Percentiles rank a stretch among this genome's conserved stretches.
Conservation (phyloP, 768 basidiomycete species). For the Brasilioporus rufonigricans region DNA sequence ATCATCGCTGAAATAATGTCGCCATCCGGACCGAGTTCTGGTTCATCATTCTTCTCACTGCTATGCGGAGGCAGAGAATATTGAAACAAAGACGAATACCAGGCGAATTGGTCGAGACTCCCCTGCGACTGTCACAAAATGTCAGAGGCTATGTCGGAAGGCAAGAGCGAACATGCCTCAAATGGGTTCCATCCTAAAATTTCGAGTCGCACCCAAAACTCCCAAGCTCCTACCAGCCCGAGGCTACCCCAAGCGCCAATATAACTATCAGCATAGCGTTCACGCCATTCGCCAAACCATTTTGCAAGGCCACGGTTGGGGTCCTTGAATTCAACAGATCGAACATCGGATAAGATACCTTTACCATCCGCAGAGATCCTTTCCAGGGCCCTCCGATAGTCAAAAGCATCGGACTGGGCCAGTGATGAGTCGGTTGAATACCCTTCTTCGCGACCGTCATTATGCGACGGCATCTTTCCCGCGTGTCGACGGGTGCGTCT, state of each 20-base stretch:
- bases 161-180: constrained; percentile 46
- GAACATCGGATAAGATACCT: constrained; percentile 75
- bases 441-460: constrained; percentile 60
- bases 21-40: constrained; percentile 75
- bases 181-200: constrained; percentile 86
- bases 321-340: constrained; percentile 79
- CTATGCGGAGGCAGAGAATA: constrained; percentile 59
- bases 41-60: constrained; percentile 44
- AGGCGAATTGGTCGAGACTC: constrained; percentile 75
- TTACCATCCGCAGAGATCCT: constrained; percentile 50
- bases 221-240: constrained; percentile 86
- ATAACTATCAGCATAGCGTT: constrained; percentile 77
- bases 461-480: constrained; percentile 21
- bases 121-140: constrained; percentile 39
- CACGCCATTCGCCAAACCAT: constrained; percentile 71
- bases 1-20: constrained; percentile 88
- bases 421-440: constrained; percentile 85
- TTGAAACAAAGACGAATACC: constrained; percentile 76
- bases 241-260: constrained; percentile 86
- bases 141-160: constrained; percentile 2
- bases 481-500: constrained; percentile 50
- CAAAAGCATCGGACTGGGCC: constrained; percentile 59
- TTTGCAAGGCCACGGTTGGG: constrained; percentile 69
- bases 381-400: constrained; percentile 63
- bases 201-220: constrained; percentile 91